phyloP scores from a whole-genome alignment of 1,139 yeast genomes.

The Suhomyces kunorum region DNA sequence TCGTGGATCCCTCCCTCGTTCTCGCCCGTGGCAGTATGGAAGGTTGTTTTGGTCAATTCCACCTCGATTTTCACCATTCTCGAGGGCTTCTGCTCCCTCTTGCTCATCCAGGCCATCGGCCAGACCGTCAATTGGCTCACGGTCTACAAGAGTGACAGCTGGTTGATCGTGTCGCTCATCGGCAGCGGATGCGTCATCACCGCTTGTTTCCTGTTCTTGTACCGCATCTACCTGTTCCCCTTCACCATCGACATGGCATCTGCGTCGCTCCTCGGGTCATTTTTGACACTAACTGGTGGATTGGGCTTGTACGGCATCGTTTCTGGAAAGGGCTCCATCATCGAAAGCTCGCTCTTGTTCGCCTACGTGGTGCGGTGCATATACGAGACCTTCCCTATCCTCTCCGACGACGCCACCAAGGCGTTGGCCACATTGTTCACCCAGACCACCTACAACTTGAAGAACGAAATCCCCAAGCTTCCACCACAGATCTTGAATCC shows the following conservation, averaged over 20 bases:
- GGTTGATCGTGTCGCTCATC: conserved; percentile 77
- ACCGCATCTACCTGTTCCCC: conserved; percentile 77
- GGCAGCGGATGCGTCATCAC: conserved; percentile 77
- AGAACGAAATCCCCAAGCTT: conserved; percentile 41
- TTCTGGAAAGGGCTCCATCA: conserved; percentile 80
- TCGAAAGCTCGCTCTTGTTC: conserved; percentile 81
- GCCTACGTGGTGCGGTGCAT: conserved; percentile 92
- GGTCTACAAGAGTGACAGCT: conserved; percentile 66
- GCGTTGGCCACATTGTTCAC: conserved; percentile 41
- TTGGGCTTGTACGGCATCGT: conserved; percentile 83
- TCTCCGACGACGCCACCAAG: conserved; percentile 54
- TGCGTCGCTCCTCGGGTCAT: conserved; percentile 83
- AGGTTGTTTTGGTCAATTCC: conserved; percentile 65
- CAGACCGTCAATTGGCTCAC: conserved; percentile 77
- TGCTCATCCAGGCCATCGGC: conserved; percentile 89
- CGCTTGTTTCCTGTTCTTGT: conserved; percentile 72
- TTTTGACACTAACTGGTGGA: conserved; percentile 72
- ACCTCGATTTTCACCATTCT: conserved; percentile 86
- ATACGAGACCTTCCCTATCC: conserved; percentile 85
- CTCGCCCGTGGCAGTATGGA: conserved; percentile 54
- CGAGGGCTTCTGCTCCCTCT: conserved; percentile 89
- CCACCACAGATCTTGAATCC: conserved; percentile 45
- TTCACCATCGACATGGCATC: conserved; percentile 70
- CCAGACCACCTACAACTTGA: conserved; percentile 40
- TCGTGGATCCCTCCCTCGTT: conserved; percentile 20